A percentile compares a stretch with the other conserved stretches of the same genome.
Evolutionary conservation across 176 grass and related monocot genomes (phyloP).

Genomic region (Carex kokanica): DNA sequence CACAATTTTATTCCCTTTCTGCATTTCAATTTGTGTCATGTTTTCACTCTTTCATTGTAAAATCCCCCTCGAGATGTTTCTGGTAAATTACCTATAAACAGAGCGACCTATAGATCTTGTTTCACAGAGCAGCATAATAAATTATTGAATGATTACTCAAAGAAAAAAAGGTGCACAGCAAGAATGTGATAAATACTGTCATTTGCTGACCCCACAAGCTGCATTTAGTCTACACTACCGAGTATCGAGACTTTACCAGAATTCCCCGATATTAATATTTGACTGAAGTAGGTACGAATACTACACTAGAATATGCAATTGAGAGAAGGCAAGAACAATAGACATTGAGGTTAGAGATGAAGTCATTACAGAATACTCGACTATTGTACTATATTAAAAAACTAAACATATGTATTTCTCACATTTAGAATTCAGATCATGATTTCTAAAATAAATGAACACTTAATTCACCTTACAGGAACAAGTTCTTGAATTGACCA

Average conservation of each 20-base stretch:
- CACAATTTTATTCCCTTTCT: no score
- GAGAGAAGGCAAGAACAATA: not conserved
- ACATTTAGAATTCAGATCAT: not conserved
- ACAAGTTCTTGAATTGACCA: constrained; percentile 60
- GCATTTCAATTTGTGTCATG: no score
- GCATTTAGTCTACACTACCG: no score
- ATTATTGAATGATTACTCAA: no score
- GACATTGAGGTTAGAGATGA: constrained; percentile 9
- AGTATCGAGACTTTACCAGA: no score
- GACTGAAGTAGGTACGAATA: not conserved
- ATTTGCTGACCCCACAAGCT: not conserved
- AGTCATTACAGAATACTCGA: not conserved
- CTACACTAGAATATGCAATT: not conserved
- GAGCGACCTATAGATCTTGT: no score
- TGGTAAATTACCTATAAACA: no score
- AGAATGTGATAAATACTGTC: not conserved
- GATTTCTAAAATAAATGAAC: not conserved
- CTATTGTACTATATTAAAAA: constrained; percentile 3
- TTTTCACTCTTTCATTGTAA: no score
- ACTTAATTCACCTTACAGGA: constrained; percentile 42
- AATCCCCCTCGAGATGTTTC: no score
- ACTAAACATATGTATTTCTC: not conserved
- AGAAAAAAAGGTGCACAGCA: no score
- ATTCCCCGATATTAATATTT: not conserved
- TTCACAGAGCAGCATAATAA: no score